phyloP scores from a whole-genome alignment of 208 protist species.

The Phytomonas sp. region DNA sequence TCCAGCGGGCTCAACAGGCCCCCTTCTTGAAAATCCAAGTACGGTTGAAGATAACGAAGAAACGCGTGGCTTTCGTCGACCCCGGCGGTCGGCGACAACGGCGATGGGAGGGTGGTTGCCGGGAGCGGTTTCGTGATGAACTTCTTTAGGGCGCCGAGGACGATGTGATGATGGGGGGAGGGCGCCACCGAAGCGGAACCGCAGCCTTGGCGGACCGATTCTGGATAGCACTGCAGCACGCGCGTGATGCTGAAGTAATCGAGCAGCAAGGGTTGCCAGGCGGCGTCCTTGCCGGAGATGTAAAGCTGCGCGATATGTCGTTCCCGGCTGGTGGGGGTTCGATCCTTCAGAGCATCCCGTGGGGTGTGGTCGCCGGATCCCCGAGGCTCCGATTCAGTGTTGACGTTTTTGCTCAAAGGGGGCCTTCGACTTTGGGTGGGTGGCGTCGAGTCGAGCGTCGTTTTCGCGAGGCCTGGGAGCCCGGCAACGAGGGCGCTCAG shows the following conservation, averaged over 20 bases:
- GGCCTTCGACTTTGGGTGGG: too few relatives aligned
- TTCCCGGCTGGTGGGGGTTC: not conserved
- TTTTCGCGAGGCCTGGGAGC: too few relatives aligned
- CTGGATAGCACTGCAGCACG: conserved; percentile 67
- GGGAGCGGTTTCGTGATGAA: conserved; percentile 15
- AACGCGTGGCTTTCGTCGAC: not conserved
- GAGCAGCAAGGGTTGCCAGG: conserved; percentile 62
- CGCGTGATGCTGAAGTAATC: conserved; percentile 47
- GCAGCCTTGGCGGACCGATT: conserved; percentile 8
- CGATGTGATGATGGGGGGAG: conserved; percentile 12
- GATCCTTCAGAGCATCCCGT: not conserved
- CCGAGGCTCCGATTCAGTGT: not conserved
- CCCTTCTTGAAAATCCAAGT: not conserved
- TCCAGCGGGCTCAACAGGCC: conserved; percentile 8
- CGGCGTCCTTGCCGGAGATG: conserved; percentile 63
- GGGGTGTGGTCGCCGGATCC: not conserved
- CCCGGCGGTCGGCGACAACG: too few relatives aligned
- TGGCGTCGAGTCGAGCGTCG: too few relatives aligned
- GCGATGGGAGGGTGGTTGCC: too few relatives aligned
- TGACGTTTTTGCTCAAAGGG: too few relatives aligned
- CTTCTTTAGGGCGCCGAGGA: conserved; percentile 24
- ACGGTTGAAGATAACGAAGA: not conserved
- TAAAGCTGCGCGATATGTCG: conserved; percentile 29
- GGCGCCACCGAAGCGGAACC: not conserved
- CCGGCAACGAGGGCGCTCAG: too few relatives aligned